Conservation (phyloP, 176 grass and related monocot species). For the Pontederia paniculata region DNA sequence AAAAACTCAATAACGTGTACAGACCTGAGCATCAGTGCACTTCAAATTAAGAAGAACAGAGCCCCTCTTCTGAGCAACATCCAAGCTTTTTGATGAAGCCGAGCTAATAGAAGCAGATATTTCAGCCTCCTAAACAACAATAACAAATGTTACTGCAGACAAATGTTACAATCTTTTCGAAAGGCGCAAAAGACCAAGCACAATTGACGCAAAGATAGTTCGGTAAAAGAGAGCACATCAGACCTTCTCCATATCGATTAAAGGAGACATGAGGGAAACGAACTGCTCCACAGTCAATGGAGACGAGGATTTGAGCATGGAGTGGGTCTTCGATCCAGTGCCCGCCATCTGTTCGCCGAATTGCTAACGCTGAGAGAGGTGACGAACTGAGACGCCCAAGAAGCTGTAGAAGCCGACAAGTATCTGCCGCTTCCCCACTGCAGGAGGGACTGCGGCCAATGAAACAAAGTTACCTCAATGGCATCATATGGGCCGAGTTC, state of each 20-base stretch:
- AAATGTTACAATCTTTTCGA: not conserved
- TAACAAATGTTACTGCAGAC: not conserved
- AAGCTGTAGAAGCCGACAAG: too few relatives aligned
- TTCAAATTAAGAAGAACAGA: constrained; percentile 76
- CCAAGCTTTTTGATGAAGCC: constrained; percentile 49
- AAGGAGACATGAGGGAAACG: constrained; percentile 53
- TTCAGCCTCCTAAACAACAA: constrained; percentile 46
- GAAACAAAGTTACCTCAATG: too few relatives aligned
- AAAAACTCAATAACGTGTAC: constrained; percentile 8
- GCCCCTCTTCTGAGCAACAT: constrained; percentile 50
- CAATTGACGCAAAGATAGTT: not conserved
- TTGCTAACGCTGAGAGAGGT: too few relatives aligned
- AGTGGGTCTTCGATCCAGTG: not conserved
- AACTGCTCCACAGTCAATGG: constrained; percentile 52
- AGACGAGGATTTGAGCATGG: not conserved
- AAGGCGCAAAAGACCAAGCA: not conserved
- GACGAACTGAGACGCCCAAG: too few relatives aligned
- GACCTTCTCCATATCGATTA: constrained; percentile 92
- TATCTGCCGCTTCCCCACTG: too few relatives aligned
- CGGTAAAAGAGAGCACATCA: not conserved
- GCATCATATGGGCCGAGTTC: too few relatives aligned
- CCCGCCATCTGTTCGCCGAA: not conserved
- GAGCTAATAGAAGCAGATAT: constrained; percentile 45
- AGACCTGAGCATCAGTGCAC: constrained; percentile 76
- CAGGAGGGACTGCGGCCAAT: too few relatives aligned